phyloP scores from a whole-genome alignment of 805 yeast species.

The Spathaspora sp. region DNA sequence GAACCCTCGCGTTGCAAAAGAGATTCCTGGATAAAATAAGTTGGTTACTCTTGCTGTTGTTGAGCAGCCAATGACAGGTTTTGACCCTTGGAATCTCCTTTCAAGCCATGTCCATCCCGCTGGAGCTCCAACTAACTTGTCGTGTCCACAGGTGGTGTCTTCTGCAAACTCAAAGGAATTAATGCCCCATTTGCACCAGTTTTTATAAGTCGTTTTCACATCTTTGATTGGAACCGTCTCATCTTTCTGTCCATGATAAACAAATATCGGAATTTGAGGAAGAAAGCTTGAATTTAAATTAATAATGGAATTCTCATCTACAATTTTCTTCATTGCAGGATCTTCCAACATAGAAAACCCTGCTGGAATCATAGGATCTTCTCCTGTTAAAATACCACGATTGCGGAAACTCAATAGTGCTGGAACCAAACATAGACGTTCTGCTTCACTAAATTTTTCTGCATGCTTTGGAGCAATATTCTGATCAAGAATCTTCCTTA shows the following conservation, averaged over 20 bases:
- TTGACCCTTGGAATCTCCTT: slow-evolving; percentile 25
- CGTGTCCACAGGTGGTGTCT: slow-evolving; percentile 24
- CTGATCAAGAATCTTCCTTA: slow-evolving; percentile 1
- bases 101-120: slow-evolving; percentile 20
- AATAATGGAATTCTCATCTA: slow-evolving; percentile 22
- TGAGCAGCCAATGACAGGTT: slow-evolving; percentile 47
- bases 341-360: slow-evolving; percentile 15
- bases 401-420: slow-evolving; percentile 5
- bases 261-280: slow-evolving; percentile 19
- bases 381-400: slow-evolving; percentile 12
- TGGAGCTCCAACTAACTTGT: slow-evolving; percentile 16
- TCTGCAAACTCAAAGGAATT: slow-evolving; percentile 25
- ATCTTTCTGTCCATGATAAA: slow-evolving; percentile 18
- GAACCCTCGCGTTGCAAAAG: neutral
- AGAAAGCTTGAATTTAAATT: slow-evolving; percentile 8
- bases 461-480: neutral
- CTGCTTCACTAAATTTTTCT: slow-evolving; percentile 2
- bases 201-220: slow-evolving; percentile 17
- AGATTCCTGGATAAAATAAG: slow-evolving; percentile 34
- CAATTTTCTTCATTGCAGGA: slow-evolving; percentile 9
- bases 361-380: slow-evolving; percentile 7
- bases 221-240: slow-evolving; percentile 17
- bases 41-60: slow-evolving; percentile 47
- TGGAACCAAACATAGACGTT: slow-evolving; percentile 3
- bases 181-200: slow-evolving; percentile 26